Evolutionary conservation across 495 filamentous ascomycete genomes (phyloP).

Genomic region (Apiosordaria backusii): DNA sequence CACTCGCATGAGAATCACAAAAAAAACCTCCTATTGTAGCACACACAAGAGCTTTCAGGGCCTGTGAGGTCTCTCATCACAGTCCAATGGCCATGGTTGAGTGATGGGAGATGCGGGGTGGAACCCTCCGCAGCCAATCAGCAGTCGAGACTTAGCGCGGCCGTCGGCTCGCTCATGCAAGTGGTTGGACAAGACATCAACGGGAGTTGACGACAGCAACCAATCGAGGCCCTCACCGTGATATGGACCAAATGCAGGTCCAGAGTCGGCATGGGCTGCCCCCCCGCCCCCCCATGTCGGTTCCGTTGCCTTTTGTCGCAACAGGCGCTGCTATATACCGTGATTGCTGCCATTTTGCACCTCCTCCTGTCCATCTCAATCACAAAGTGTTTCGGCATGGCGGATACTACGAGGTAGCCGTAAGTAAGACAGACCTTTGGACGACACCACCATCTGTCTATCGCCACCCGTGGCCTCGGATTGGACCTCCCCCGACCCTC

Average conservation of each 20-base stretch:
- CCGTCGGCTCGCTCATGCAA: constrained; percentile 7
- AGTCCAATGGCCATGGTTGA: background rate
- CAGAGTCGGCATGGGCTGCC: constrained; percentile 9
- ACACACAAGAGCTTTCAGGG: background rate
- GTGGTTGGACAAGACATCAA: background rate
- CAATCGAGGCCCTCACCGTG: constrained; percentile 9
- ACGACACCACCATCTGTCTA: constrained; percentile 10
- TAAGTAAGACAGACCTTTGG: constrained; percentile 19
- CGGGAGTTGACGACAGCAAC: background rate
- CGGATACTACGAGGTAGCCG: constrained; percentile 37
- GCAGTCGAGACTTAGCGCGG: background rate
- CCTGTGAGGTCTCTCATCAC: background rate
- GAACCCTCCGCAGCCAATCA: background rate
- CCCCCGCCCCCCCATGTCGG: constrained; percentile 23
- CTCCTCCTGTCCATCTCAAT: constrained; percentile 39
- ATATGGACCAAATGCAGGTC: constrained; percentile 2
- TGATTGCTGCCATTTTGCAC: constrained; percentile 20
- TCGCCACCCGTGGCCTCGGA: constrained; percentile 17
- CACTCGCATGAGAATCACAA: background rate
- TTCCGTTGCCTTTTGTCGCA: constrained; percentile 42
- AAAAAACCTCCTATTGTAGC: background rate
- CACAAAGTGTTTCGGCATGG: constrained; percentile 46
- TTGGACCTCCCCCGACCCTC: background rate
- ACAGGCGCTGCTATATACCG: constrained; percentile 55
- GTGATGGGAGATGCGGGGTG: background rate